A percentile compares a stretch with the other conserved stretches of the same genome.
Conservation (phyloP, 2,329 filamentous ascomycete genomes). For the Nannizzia gypsea region DNA sequence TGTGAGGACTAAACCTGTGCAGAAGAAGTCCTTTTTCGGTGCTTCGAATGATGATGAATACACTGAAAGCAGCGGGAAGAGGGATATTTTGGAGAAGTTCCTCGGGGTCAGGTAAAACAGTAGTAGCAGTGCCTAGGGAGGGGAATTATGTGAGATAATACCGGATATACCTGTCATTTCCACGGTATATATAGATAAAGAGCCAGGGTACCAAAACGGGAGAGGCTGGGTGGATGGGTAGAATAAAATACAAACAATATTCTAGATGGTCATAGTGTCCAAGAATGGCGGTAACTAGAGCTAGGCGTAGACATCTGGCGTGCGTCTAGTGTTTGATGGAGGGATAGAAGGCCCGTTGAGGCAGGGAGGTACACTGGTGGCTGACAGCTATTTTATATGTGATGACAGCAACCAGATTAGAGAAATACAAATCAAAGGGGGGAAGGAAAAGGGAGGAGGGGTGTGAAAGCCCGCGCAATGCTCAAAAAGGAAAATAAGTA, state of each 20-base stretch:
- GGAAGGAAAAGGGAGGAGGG: background rate
- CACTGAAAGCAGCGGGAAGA: background rate
- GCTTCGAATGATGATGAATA: background rate
- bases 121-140: background rate
- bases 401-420: background rate
- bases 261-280: background rate
- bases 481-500: background rate
- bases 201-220: background rate
- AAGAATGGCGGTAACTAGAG: background rate
- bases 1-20: constrained; percentile 52
- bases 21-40: constrained; percentile 37
- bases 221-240: background rate
- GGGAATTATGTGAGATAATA: background rate
- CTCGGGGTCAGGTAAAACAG: background rate
- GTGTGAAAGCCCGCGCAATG: background rate
- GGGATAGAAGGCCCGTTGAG: background rate
- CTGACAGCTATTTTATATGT: background rate
- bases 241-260: constrained; percentile 3
- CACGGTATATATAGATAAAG: background rate
- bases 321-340: background rate
- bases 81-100: background rate
- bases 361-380: background rate
- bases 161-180: background rate
- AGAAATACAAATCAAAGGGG: background rate
- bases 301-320: background rate